These are phyloP conservation scores for Colletotrichum simmondsii DNA, from an alignment of 2,329 filamentous ascomycete species.

Conservation along the genomic window DNA sequence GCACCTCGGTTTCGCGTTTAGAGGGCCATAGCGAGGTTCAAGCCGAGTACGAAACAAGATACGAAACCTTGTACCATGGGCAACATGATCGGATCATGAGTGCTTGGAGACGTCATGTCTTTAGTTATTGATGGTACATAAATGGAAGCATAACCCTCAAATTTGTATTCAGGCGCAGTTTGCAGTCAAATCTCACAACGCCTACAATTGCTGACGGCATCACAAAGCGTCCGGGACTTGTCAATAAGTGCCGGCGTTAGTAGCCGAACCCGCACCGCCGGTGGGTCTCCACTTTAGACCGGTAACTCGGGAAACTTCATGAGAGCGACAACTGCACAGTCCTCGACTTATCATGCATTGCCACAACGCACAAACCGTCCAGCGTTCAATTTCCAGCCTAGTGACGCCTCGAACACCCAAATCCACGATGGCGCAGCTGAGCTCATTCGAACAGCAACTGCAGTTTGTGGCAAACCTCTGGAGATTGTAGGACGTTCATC, in stretches of 20 bases:
- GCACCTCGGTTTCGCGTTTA: constrained; percentile 24
- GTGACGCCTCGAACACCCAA: background rate
- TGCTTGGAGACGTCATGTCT: background rate
- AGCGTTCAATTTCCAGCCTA: background rate
- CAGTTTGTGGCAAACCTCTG: background rate
- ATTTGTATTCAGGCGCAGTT: background rate
- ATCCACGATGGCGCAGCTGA: background rate
- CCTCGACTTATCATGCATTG: background rate
- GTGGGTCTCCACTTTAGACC: background rate
- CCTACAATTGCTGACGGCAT: background rate
- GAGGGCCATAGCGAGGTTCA: constrained; percentile 6
- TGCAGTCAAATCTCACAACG: background rate
- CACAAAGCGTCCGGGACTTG: background rate
- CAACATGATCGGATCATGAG: background rate
- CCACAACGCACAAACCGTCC: background rate
- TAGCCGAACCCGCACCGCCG: background rate
- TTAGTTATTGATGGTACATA: background rate
- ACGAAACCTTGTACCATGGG: constrained; percentile 10
- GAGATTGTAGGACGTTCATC: background rate
- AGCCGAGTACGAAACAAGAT: constrained; percentile 31
- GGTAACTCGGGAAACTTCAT: background rate
- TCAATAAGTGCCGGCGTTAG: background rate
- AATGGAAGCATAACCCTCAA: background rate
- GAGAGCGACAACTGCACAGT: background rate
- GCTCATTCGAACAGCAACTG: too few relatives aligned